Conservation (phyloP, 192 early-diverging fungal genomes). For the Entophlyctis helioformis region DNA sequence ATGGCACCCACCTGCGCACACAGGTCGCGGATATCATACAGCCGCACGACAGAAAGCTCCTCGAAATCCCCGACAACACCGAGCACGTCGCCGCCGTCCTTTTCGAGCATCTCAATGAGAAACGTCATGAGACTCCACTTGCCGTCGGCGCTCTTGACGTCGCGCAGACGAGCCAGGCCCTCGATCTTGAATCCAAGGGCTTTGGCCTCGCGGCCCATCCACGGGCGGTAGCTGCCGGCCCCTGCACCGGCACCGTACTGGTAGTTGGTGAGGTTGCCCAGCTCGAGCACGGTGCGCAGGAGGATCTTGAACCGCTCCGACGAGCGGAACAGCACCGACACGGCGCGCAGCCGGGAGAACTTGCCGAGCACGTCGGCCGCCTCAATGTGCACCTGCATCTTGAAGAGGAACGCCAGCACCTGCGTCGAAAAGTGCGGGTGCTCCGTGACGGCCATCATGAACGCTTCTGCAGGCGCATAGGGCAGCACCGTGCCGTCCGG, state of each 20-base stretch:
- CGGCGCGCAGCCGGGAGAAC: constrained; percentile 10
- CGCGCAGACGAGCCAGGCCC: constrained; percentile 33
- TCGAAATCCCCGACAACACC: background rate
- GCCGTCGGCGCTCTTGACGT: constrained; percentile 45
- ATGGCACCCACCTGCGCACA: constrained; percentile 10
- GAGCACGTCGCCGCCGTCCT: constrained; percentile 18
- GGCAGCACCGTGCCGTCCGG: constrained; percentile 25
- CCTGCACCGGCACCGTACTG: constrained; percentile 30
- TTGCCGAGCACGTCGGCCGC: constrained; percentile 14
- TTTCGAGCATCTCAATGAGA: constrained; percentile 37
- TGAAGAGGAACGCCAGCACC: constrained; percentile 22
- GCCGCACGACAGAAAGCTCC: constrained; percentile 3
- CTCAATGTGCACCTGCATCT: constrained; percentile 18
- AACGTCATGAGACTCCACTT: constrained; percentile 44
- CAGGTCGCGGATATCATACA: constrained; percentile 24
- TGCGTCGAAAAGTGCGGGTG: constrained; percentile 21
- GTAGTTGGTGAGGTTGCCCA: constrained; percentile 42
- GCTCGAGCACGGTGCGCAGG: constrained; percentile 26
- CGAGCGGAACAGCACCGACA: no score
- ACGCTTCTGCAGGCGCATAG: constrained; percentile 39
- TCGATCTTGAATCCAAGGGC: constrained; percentile 45
- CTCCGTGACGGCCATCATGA: constrained; percentile 32
- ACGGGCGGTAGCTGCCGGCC: constrained; percentile 26
- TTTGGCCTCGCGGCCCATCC: constrained; percentile 42
- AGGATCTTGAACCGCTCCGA: constrained; percentile 30